phyloP scores from a whole-genome alignment of 352 stramenopile genomes.

The Pseudoperonospora humuli region DNA sequence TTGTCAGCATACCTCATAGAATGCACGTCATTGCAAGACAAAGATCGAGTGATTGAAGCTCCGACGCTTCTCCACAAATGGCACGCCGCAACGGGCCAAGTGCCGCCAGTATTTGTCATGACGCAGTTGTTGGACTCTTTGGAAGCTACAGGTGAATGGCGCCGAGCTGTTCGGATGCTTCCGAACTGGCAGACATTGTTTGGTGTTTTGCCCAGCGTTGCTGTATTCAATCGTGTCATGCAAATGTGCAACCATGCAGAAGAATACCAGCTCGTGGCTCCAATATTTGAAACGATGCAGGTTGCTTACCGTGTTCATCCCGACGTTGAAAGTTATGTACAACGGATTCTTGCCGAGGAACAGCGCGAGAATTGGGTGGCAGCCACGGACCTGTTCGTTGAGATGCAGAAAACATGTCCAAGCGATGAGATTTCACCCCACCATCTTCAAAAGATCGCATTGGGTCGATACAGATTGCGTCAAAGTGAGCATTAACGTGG shows the following conservation, averaged over 20 bases:
- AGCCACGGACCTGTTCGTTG: slow-evolving; percentile 61
- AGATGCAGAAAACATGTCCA: slow-evolving; percentile 56
- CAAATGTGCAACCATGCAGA: slow-evolving; percentile 53
- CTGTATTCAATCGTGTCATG: slow-evolving; percentile 53
- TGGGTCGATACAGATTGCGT: slow-evolving; percentile 53
- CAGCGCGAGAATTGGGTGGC: slow-evolving; percentile 55
- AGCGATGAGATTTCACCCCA: slow-evolving; percentile 42
- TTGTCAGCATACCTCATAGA: slow-evolving; percentile 36
- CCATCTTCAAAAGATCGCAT: slow-evolving; percentile 48
- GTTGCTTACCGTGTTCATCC: slow-evolving; percentile 41
- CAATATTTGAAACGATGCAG: slow-evolving; percentile 69
- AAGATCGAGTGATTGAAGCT: slow-evolving; percentile 30
- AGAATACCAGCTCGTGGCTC: slow-evolving; percentile 40
- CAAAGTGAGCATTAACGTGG: slow-evolving; percentile 18
- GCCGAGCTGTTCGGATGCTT: slow-evolving; percentile 34
- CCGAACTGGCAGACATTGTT: slow-evolving; percentile 35
- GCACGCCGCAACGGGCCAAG: slow-evolving; percentile 19
- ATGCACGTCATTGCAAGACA: slow-evolving; percentile 22
- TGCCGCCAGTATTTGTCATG: slow-evolving; percentile 25
- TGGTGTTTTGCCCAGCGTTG: slow-evolving; percentile 34
- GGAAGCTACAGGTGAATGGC: slow-evolving; percentile 41
- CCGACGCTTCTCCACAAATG: slow-evolving; percentile 30
- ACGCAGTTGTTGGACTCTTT: slow-evolving; percentile 42
- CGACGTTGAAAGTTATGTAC: slow-evolving; percentile 55
- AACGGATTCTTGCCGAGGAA: slow-evolving; percentile 65